These are phyloP conservation scores for Penicillium sp. DNA, from an alignment of 2,329 filamentous ascomycete genomes.

Conservation along the genomic window DNA sequence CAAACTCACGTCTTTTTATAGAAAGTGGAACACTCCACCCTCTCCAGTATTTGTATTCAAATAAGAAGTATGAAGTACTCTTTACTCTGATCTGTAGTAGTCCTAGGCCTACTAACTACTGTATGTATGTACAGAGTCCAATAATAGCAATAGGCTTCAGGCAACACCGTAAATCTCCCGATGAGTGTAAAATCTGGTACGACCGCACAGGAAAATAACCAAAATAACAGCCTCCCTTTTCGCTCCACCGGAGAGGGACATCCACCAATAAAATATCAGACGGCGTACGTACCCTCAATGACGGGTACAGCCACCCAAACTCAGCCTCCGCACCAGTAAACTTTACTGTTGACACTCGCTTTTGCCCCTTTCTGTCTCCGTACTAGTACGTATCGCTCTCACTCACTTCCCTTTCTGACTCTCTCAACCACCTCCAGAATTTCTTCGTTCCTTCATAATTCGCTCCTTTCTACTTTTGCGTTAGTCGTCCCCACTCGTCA, in stretches of 20 bases:
- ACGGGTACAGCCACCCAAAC: not conserved
- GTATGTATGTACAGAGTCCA: no score
- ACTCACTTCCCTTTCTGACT: not conserved
- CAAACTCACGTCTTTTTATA: not conserved
- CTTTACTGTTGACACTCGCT: not conserved
- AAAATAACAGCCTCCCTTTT: not conserved
- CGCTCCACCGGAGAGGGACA: not conserved
- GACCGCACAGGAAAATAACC: not conserved
- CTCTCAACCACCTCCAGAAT: not conserved
- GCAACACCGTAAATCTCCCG: not conserved
- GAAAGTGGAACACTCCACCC: not conserved
- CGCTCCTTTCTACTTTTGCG: conserved; percentile 2
- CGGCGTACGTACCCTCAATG: not conserved
- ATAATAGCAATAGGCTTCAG: not conserved
- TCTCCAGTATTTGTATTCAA: no score
- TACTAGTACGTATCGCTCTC: not conserved
- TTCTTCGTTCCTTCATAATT: not conserved
- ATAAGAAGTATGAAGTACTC: no score
- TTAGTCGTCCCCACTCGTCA: not conserved
- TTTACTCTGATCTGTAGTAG: no score
- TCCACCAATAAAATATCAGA: not conserved
- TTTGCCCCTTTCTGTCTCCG: conserved; percentile 3
- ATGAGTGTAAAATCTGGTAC: not conserved
- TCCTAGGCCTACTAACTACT: no score
- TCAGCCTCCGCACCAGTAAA: not conserved